Base-by-base conservation (phyloP, 768 basidiomycete genomes). In the Amanita pseudoporphyria region DNA sequence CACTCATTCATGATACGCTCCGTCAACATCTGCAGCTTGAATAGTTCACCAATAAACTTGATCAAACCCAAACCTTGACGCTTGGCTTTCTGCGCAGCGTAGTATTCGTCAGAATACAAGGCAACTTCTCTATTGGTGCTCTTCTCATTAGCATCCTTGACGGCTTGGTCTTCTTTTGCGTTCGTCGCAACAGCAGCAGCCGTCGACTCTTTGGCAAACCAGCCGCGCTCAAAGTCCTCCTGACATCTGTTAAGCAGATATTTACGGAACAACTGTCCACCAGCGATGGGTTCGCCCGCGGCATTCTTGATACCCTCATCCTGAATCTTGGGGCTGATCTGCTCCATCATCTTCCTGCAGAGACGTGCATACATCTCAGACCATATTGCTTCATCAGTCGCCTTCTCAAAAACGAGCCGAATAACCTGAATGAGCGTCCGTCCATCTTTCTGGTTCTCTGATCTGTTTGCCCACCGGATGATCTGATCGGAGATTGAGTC, bases 1-100 rank as follows among this genome's bases (percentile, higher is more conserved):
- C 95, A 99, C 67, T 92, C 88, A 72, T 93, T 88, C 89, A 98
- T 99, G 70, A 97, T 95, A 57, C 91, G 84, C 70, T 93, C 91
- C 42, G 92, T 93, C 48, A 98, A 73, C 92, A 97, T 96, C 69
- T 90, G 87, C n/a, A 99, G 73, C 71, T 97, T 97, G 84, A 92
- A 99, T 47, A 98, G 73, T 69, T 99, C 95, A 55, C 95, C 94
- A 55, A 98, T 97, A 71, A 99, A 94, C 67, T 88, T 90, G 71
- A 97, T 92, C 57, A 99, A 78, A 72, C 95, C 92, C 10, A 97
- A 83, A 65, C 95, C 94, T 54, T 90, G 88, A 53, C 94, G 88
- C 72, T 97, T 98, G 36, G 93, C 95, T 73, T 95, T 96, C 67
- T 94, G 87, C 13, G 91, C 91, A 33, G 85, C 84, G 59, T 95